Evolutionary conservation across 768 basidiomycete species (phyloP).

Genomic region (Neoboletus brunneissimus): DNA sequence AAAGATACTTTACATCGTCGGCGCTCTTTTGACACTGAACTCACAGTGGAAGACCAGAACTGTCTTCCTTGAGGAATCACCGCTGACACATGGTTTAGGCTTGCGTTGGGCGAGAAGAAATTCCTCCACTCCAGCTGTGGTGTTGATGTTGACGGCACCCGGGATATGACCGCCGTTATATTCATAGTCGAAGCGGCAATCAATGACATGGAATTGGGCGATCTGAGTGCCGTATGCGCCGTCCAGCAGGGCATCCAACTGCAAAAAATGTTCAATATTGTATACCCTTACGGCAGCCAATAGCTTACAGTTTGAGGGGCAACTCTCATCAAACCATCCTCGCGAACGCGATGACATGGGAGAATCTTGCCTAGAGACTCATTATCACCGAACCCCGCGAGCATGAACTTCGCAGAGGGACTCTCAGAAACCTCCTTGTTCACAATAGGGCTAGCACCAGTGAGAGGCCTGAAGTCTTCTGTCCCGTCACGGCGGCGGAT

Average conservation of each 20-base stretch:
- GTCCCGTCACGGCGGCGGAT: constrained; percentile 79
- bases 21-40: constrained; percentile 92
- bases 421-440: constrained; percentile 47
- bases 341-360: constrained; percentile 89
- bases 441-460: constrained; percentile 58
- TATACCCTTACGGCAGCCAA: background rate
- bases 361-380: constrained; percentile 91
- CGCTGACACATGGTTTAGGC: constrained; percentile 70
- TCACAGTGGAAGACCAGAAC: constrained; percentile 97
- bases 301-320: constrained; percentile 68
- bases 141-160: constrained; percentile 90
- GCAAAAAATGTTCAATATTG: constrained; percentile 1
- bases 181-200: constrained; percentile 98
- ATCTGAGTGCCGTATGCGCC: constrained; percentile 69
- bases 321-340: constrained; percentile 95
- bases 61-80: constrained; percentile 71
- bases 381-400: constrained; percentile 84
- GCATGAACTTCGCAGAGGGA: constrained; percentile 54
- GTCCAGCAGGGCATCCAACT: constrained; percentile 78
- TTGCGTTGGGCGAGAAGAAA: constrained; percentile 64
- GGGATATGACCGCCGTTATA: constrained; percentile 90
- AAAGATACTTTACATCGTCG: constrained; percentile 74
- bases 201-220: constrained; percentile 75
- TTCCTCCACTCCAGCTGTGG: constrained; percentile 73
- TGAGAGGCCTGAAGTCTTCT: constrained; percentile 73